These are phyloP conservation scores for Fusarium tuaranense DNA, from an alignment of 2,329 filamentous ascomycete species.

Conservation along the genomic window DNA sequence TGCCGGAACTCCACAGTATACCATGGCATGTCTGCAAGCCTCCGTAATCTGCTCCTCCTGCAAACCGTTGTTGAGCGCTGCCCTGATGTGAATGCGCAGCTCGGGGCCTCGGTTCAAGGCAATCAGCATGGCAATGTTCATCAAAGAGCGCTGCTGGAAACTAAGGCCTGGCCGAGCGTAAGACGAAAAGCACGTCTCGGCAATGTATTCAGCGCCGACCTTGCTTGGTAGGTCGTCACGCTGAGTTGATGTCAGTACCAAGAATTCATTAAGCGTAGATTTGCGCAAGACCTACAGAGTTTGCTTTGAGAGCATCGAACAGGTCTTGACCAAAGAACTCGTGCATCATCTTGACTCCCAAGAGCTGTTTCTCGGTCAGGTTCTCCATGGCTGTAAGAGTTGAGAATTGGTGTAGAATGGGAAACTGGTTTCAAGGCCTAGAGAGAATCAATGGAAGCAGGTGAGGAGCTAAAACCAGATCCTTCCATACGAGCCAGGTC, in stretches of 20 bases:
- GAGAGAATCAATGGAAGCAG: background rate
- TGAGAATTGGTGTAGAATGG: background rate
- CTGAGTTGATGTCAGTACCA: background rate
- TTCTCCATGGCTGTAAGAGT: background rate
- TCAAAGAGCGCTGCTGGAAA: conserved; percentile 9
- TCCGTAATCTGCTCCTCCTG: conserved; percentile 11
- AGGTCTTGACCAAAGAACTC: conserved; percentile 5
- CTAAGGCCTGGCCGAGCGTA: conserved; percentile 7
- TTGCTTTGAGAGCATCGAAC: background rate
- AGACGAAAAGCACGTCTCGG: conserved; percentile 9
- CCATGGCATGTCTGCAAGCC: conserved; percentile 9
- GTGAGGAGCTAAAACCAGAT: background rate
- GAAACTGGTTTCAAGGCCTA: background rate
- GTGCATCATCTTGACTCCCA: conserved; percentile 1
- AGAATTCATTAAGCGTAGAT: no score
- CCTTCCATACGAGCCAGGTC: background rate
- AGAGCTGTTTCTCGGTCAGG: background rate
- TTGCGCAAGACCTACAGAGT: background rate
- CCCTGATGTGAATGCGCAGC: conserved; percentile 11
- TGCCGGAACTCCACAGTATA: conserved; percentile 19
- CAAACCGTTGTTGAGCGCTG: conserved; percentile 13
- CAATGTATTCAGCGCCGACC: conserved; percentile 9
- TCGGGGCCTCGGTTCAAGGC: conserved; percentile 12
- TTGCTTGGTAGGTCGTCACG: conserved; percentile 6
- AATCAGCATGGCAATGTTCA: conserved; percentile 15